phyloP scores from a whole-genome alignment of 768 basidiomycete species.

The Butyriboletus loyo region DNA sequence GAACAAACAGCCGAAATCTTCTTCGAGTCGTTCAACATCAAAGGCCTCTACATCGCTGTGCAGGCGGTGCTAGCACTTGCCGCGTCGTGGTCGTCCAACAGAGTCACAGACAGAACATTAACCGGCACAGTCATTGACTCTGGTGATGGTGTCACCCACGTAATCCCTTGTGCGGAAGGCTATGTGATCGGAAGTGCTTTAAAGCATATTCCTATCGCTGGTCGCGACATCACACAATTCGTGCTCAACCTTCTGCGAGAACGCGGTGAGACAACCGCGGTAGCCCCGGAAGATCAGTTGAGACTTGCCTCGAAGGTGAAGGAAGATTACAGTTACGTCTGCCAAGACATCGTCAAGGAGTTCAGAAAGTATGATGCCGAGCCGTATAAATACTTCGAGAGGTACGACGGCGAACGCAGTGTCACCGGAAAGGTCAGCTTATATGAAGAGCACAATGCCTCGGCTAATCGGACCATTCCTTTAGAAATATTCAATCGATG shows the following conservation, averaged over 20 bases:
- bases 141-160: slow-evolving; percentile 98
- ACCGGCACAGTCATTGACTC: slow-evolving; percentile 99
- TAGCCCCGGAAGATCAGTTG: slow-evolving; percentile 94
- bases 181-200: slow-evolving; percentile 99
- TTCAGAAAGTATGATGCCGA: slow-evolving; percentile 98
- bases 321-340: slow-evolving; percentile 97
- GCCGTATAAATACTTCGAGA: slow-evolving; percentile 91
- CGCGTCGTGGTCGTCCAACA: slow-evolving; percentile 93
- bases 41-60: slow-evolving; percentile 96
- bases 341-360: slow-evolving; percentile 98
- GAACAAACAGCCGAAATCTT: slow-evolving; percentile 99
- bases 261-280: slow-evolving; percentile 85
- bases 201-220: slow-evolving; percentile 98
- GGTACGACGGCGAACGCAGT: slow-evolving; percentile 90
- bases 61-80: slow-evolving; percentile 98
- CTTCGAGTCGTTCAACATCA: slow-evolving; percentile 99
- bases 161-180: slow-evolving; percentile 93
- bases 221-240: slow-evolving; percentile 95
- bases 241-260: slow-evolving; percentile 95
- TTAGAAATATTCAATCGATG: slow-evolving; percentile 90
- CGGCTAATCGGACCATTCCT: slow-evolving; percentile 3
- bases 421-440: slow-evolving; percentile 82
- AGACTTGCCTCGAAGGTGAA: slow-evolving; percentile 91
- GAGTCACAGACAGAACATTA: slow-evolving; percentile 84
- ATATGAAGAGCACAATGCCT: not conserved